Conservation (phyloP, 176 grass and related monocot genomes). For the Lolium multiflorum region DNA sequence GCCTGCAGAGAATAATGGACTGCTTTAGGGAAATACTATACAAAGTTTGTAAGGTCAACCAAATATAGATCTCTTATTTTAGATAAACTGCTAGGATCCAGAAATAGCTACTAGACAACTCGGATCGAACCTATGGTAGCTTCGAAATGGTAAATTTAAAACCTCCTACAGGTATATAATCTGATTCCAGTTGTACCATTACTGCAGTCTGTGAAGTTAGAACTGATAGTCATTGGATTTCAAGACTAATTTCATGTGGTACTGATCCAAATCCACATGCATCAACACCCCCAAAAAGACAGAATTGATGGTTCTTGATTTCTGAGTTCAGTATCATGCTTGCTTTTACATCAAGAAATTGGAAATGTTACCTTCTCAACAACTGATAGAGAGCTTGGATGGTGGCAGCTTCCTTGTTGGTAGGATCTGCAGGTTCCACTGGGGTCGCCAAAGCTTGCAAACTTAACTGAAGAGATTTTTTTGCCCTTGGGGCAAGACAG, state of each 20-base stretch:
- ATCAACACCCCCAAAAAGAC: constrained; percentile 34
- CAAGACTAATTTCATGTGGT: too few species aligned
- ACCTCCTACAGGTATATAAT: constrained; percentile 17
- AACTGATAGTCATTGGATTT: too few species aligned
- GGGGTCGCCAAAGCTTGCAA: constrained; percentile 90
- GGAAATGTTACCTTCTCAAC: constrained; percentile 74
- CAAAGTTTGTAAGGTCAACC: background rate
- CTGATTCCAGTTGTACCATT: constrained; percentile 34
- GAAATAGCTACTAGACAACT: constrained; percentile 23
- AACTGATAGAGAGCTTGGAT: constrained; percentile 58
- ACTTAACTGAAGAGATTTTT: constrained; percentile 69
- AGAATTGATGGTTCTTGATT: constrained; percentile 20
- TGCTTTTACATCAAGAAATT: constrained; percentile 20
- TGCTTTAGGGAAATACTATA: constrained; percentile 37
- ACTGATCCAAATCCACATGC: constrained; percentile 48
- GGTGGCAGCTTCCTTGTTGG: constrained; percentile 74
- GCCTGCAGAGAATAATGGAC: constrained; percentile 54
- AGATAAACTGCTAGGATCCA: background rate
- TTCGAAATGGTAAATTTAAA: constrained; percentile 28
- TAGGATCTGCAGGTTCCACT: constrained; percentile 73
- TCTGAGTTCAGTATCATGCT: constrained; percentile 1
- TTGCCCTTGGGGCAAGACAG: constrained; percentile 73
- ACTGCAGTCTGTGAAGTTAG: too few species aligned
- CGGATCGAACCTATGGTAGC: constrained; percentile 25
- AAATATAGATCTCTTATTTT: constrained; percentile 13